These are phyloP conservation scores for Dendrocalamus sinicus DNA, from an alignment of 176 grass and related monocot species.

Conservation along the genomic window DNA sequence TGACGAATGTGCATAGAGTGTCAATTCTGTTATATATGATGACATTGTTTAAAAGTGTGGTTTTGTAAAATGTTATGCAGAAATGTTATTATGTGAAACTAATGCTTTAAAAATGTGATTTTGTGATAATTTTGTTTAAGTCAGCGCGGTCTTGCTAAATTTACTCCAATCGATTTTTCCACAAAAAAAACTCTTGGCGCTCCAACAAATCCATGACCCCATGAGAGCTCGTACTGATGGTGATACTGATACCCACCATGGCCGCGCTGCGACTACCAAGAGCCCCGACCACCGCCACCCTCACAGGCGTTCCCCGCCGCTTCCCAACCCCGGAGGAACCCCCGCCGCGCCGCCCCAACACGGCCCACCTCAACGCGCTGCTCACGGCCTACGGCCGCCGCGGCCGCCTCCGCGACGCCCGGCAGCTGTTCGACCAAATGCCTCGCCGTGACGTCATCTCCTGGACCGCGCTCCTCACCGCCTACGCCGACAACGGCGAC, in stretches of 20 bases:
- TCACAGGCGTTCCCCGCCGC: background rate
- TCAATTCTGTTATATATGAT: too few relatives aligned
- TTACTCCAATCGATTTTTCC: too few relatives aligned
- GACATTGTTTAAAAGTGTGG: too few relatives aligned
- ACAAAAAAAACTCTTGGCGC: too few relatives aligned
- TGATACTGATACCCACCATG: constrained; percentile 8
- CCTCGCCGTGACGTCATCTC: constrained; percentile 71
- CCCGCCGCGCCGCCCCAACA: constrained; percentile 20
- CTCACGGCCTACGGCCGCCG: constrained; percentile 59
- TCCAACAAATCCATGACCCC: too few relatives aligned
- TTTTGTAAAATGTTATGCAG: too few relatives aligned
- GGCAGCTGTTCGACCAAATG: constrained; percentile 66
- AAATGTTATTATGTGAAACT: too few relatives aligned
- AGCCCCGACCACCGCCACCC: constrained; percentile 21
- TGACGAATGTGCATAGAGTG: too few relatives aligned
- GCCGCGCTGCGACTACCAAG: constrained; percentile 42
- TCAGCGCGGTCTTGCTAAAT: too few relatives aligned
- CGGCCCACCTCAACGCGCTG: constrained; percentile 54
- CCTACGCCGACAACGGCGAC: constrained; percentile 56
- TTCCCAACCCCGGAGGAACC: background rate
- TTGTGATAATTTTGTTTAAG: too few relatives aligned
- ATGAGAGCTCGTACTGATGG: too few relatives aligned
- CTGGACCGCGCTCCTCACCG: constrained; percentile 74
- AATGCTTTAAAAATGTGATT: too few relatives aligned
- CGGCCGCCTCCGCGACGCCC: constrained; percentile 60